Conservation (phyloP, 176 grass and related monocot genomes). For the Themeda triandra region DNA sequence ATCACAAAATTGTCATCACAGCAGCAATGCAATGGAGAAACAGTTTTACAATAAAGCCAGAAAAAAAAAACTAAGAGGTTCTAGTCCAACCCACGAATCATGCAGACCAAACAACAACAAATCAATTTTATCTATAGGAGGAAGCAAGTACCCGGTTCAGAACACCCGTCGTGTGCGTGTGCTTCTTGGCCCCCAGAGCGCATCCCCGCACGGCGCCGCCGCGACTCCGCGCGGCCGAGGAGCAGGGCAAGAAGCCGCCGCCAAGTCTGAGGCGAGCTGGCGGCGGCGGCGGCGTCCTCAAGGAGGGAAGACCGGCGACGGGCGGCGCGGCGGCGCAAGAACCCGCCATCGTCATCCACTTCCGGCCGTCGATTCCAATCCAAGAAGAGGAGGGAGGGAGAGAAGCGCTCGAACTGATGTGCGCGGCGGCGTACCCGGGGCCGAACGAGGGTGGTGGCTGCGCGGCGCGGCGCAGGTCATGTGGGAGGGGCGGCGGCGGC, state of each 20-base stretch:
- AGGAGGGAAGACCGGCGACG: not conserved
- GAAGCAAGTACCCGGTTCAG: conserved; percentile 32
- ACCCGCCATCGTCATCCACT: conserved; percentile 7
- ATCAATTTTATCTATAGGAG: not conserved
- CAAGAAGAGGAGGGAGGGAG: not conserved
- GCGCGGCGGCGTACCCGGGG: not conserved
- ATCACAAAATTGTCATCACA: not conserved
- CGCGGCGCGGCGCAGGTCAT: conserved; percentile 13
- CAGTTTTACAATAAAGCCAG: not conserved
- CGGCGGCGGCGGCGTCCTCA: not conserved
- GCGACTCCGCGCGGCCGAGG: not conserved
- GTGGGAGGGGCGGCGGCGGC: conserved; percentile 1
- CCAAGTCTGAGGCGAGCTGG: not conserved
- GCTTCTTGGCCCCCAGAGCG: not conserved
- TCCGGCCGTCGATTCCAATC: not conserved
- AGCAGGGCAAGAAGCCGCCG: not conserved
- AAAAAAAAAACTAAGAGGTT: not conserved
- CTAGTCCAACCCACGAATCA: not conserved
- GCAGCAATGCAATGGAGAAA: not conserved
- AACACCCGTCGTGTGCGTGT: not conserved
- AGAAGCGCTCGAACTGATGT: not conserved
- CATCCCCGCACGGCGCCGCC: not conserved
- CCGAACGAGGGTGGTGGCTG: not conserved
- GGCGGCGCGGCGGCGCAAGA: conserved; percentile 16
- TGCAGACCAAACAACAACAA: not conserved